Evolutionary conservation across 305 asterid species (phyloP), one percentile per base, ranked within the genome.

Genomic region (Petunia hybrid): DNA sequence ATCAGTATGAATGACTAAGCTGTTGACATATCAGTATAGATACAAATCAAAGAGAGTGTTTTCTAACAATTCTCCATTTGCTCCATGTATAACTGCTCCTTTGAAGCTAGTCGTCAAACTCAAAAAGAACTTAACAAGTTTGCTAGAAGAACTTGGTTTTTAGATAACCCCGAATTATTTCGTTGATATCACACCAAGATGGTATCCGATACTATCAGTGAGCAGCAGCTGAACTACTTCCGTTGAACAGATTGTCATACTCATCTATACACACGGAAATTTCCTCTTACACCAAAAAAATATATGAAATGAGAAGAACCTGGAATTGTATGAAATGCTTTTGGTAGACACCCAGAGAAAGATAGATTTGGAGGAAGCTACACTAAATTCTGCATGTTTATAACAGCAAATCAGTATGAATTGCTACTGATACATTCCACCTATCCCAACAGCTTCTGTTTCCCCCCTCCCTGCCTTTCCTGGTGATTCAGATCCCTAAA

Each of bases 351-450:
- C 13, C 46, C 35, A 36, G 40, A 51, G 57, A 73, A 53, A 73
- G 64, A 36, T 73, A 73, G 78, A 51, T 39, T 73, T 31, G 36
- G 78, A 48, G 78, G 62, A 35, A 48, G 31, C 35, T n/a, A 12
- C 43, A 31, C 35, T 71, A 61, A 48, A 35, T 70, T 8, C 57
- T 10, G 57, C 57, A 51, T 9, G 57, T 10, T 51, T 51, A 10
- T 51, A 51, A 10, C 57, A 51, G 57, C 57, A 51, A 10, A 14
- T 10, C 57, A 51, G n/a, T 51, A 51, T 5, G 57, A 12, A 51
- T 51, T 8, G 12, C 57, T 51, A 10, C 3, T 51, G 57, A 51
- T 5, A 51, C 12, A 51, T 51, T 48, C 57, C 12, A 51, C 57
- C 14, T 10, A 51, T 51, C 5, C 57, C 57, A 51, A 4, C n/a